These are phyloP conservation scores for Penicillium sp. DNA, from an alignment of 2,329 filamentous ascomycete genomes.

Conservation along the genomic window DNA sequence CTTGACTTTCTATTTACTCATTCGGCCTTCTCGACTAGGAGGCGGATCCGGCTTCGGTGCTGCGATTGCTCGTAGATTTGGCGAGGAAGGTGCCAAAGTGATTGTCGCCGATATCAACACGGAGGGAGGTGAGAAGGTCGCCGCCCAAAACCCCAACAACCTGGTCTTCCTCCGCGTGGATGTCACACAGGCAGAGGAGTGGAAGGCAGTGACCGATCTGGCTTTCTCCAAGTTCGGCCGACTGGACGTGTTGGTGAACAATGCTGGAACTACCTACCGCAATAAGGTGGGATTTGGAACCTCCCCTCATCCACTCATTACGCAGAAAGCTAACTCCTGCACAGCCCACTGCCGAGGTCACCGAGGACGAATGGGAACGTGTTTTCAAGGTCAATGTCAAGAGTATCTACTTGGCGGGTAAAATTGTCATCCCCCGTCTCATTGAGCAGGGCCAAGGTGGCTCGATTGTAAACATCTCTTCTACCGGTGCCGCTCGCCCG, in stretches of 20 bases:
- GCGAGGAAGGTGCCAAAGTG: slow-evolving; percentile 47
- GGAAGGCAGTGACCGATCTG: slow-evolving; percentile 36
- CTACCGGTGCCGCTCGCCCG: slow-evolving; percentile 47
- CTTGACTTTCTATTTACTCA: background rate
- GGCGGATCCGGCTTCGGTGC: slow-evolving; percentile 50
- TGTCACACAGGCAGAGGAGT: slow-evolving; percentile 39
- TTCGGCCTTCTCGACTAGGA: slow-evolving; percentile 24
- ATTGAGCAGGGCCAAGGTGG: slow-evolving; percentile 47
- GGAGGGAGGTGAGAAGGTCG: slow-evolving; percentile 37
- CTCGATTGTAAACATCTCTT: slow-evolving; percentile 51
- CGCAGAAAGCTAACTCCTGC: background rate
- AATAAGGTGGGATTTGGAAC: slow-evolving; percentile 40
- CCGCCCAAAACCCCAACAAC: slow-evolving; percentile 32
- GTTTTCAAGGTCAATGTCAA: slow-evolving; percentile 52
- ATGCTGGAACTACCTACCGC: slow-evolving; percentile 49
- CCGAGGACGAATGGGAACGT: slow-evolving; percentile 48
- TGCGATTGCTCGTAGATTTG: slow-evolving; percentile 45
- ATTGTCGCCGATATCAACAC: slow-evolving; percentile 48
- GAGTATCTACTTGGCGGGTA: slow-evolving; percentile 43
- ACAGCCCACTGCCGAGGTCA: slow-evolving; percentile 47
- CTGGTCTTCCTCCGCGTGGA: slow-evolving; percentile 41
- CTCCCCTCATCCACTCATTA: background rate
- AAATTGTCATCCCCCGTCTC: slow-evolving; percentile 40
- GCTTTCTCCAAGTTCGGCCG: slow-evolving; percentile 36
- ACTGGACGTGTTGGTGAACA: slow-evolving; percentile 53